Conservation (phyloP, 1,284 basidiomycete genomes). For the Cerrena zonata region DNA sequence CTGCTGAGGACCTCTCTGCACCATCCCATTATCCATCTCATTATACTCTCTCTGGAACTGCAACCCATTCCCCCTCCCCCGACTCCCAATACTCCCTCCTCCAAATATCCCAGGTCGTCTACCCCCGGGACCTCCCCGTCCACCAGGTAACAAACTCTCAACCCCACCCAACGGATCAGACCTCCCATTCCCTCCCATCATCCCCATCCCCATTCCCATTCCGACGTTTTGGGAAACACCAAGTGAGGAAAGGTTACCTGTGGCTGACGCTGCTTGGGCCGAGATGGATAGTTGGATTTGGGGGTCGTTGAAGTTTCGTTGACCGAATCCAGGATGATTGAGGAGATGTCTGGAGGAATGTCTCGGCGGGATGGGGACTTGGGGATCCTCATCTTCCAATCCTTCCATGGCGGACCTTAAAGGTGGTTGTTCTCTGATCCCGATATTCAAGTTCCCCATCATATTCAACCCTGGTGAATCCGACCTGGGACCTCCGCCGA, state of each 20-base stretch:
- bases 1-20: background rate
- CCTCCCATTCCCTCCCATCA: too few species aligned
- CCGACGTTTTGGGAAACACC: background rate
- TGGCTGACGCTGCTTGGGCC: conserved; percentile 2
- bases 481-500: conserved; percentile 2
- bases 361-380: background rate
- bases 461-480: conserved; percentile 1
- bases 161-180: too few species aligned
- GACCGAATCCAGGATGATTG: background rate
- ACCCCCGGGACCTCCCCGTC: conserved; percentile 25
- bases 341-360: background rate
- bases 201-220: conserved; percentile 9
- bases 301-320: background rate
- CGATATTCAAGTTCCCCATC: conserved; percentile 2
- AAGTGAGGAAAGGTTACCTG: background rate
- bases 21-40: background rate
- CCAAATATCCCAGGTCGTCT: conserved; percentile 29
- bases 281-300: background rate
- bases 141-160: conserved; percentile 21
- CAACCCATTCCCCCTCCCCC: conserved; percentile 23
- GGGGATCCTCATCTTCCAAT: conserved; percentile 3
- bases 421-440: background rate
- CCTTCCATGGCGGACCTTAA: background rate
- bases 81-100: conserved; percentile 6
- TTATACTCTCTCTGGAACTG: background rate